Evolutionary conservation across 2,329 filamentous ascomycete genomes (phyloP).

Genomic region (Botryotinia calthae): DNA sequence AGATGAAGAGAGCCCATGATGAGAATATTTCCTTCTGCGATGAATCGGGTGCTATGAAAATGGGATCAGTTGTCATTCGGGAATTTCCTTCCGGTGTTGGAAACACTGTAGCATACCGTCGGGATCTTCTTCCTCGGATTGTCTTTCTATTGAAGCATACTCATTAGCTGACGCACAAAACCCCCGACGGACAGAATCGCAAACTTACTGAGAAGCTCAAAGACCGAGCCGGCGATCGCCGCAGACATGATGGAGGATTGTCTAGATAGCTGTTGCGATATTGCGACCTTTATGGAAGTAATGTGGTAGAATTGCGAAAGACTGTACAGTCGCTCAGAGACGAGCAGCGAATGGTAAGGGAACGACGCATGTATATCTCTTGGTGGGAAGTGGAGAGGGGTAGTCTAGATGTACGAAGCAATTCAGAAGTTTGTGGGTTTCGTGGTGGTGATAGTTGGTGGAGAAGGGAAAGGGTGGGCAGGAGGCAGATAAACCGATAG

Average conservation of each 20-base stretch:
- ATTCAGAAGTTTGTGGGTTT: background rate
- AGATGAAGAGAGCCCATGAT: slow-evolving; percentile 96
- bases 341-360: slow-evolving; percentile 33
- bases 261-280: background rate
- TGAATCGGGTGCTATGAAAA: slow-evolving; percentile 63
- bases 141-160: slow-evolving; percentile 29
- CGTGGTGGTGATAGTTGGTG: background rate
- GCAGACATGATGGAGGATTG: slow-evolving; percentile 31
- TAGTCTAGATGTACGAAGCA: background rate
- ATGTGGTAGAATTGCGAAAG: background rate
- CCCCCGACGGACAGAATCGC: background rate
- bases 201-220: slow-evolving; percentile 40
- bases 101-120: slow-evolving; percentile 29
- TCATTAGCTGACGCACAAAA: slow-evolving; percentile 29
- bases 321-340: slow-evolving; percentile 34
- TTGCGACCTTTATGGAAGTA: background rate
- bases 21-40: slow-evolving; percentile 91
- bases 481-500: background rate
- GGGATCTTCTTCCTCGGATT: slow-evolving; percentile 34
- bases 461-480: background rate
- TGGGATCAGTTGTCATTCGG: slow-evolving; percentile 31
- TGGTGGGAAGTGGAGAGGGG: slow-evolving; percentile 4
- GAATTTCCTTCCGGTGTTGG: background rate
- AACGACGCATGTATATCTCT: slow-evolving; percentile 38
- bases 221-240: slow-evolving; percentile 33